phyloP scores from a whole-genome alignment of 306 rosid genomes.

The Mimosa bimucronata region DNA sequence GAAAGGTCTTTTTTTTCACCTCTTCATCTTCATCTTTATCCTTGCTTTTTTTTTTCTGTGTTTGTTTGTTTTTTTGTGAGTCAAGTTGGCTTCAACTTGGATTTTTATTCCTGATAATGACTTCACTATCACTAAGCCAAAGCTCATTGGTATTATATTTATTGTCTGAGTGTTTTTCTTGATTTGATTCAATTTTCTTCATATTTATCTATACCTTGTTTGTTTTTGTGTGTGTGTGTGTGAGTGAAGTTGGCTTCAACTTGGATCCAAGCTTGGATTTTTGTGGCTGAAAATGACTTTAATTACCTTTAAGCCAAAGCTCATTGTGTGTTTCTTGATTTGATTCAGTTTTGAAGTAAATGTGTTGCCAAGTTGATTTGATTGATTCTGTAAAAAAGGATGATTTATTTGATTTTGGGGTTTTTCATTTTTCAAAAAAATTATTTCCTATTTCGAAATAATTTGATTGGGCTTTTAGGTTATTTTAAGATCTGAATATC shows the following conservation, averaged over 20 bases:
- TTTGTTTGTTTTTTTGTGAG: not conserved
- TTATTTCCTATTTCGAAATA: not conserved
- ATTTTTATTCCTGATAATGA: not conserved
- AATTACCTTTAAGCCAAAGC: not conserved
- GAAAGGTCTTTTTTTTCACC: conserved; percentile 54
- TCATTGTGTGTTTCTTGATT: not conserved
- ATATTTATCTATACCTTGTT: not conserved
- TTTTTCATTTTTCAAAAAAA: not conserved
- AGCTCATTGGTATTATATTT: not conserved
- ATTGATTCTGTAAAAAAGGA: not conserved
- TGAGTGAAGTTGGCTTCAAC: not conserved
- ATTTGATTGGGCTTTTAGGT: not conserved
- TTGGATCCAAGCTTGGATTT: not conserved
- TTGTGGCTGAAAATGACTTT: not conserved
- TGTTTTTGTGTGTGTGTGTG: too few species aligned
- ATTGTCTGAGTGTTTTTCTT: not conserved
- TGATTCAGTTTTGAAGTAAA: not conserved
- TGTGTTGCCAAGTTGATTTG: not conserved
- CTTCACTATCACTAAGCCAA: not conserved
- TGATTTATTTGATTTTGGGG: not conserved
- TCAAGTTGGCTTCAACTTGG: not conserved
- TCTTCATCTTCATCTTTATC: not conserved
- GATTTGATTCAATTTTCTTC: not conserved
- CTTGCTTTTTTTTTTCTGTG: not conserved
- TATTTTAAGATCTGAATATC: not conserved